phyloP scores from a whole-genome alignment of 2,329 filamentous ascomycete genomes.

The Diaporthe capsici region DNA sequence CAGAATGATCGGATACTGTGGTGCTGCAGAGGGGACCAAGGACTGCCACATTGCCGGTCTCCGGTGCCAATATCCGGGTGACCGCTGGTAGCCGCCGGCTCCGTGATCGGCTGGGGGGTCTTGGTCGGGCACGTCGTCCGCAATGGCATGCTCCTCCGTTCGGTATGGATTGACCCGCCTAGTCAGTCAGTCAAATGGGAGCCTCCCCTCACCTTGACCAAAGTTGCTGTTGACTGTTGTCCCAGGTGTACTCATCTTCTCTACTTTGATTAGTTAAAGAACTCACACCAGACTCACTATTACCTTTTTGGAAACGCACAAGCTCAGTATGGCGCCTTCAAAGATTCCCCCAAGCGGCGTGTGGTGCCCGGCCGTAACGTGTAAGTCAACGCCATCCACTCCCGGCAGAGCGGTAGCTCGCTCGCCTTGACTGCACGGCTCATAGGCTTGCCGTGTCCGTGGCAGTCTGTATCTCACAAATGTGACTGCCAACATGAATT shows the following conservation, averaged over 20 bases:
- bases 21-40: not conserved
- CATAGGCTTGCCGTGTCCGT: not conserved
- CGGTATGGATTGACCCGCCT: conserved; percentile 23
- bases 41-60: conserved; percentile 13
- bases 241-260: not conserved
- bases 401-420: not conserved
- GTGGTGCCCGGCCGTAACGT: conserved; percentile 53
- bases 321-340: conserved; percentile 36
- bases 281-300: not conserved
- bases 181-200: conserved; percentile 11
- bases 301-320: not conserved
- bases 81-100: conserved; percentile 30
- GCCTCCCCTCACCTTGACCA: not conserved
- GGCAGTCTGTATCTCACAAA: not conserved
- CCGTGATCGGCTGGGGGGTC: conserved; percentile 33
- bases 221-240: not conserved
- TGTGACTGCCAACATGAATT: too few species aligned
- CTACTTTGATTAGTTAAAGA: not conserved
- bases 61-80: conserved; percentile 23
- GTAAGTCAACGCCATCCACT: not conserved
- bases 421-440: not conserved
- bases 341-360: conserved; percentile 49
- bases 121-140: not conserved
- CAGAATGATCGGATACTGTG: conserved; percentile 4
- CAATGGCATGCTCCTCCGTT: not conserved